Conservation (phyloP, 768 basidiomycete genomes). For the Lepiota subincarnata region DNA sequence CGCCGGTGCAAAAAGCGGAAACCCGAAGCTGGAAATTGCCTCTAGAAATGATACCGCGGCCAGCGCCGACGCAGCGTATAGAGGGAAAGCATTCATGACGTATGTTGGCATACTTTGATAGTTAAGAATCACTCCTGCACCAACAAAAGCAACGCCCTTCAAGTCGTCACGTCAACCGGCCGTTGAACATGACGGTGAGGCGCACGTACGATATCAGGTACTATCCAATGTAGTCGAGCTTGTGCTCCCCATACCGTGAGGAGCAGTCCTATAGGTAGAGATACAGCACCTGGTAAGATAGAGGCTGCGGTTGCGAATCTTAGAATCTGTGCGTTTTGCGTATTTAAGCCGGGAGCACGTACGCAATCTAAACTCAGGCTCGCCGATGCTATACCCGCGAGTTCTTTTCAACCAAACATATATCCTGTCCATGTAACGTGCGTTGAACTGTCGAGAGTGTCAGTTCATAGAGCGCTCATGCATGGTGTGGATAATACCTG, state of each 20-base stretch:
- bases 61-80: conserved; percentile 67
- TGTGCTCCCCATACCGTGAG: conserved; percentile 70
- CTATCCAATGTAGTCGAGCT: conserved; percentile 61
- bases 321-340: not conserved
- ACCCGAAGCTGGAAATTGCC: conserved; percentile 65
- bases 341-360: conserved; percentile 15
- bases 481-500: conserved; percentile 20
- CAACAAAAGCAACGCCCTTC: conserved; percentile 55
- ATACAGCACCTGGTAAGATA: conserved; percentile 53
- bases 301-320: conserved; percentile 32
- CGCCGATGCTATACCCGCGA: conserved; percentile 37
- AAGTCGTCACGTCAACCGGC: not conserved
- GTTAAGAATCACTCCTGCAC: conserved; percentile 52
- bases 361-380: conserved; percentile 50
- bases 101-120: conserved; percentile 67
- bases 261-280: conserved; percentile 65
- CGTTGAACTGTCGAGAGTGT: conserved; percentile 31
- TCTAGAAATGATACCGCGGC: conserved; percentile 63
- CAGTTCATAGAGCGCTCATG: no score
- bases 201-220: conserved; percentile 53
- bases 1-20: conserved; percentile 70
- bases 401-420: conserved; percentile 47
- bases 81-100: conserved; percentile 60
- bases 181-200: not conserved
- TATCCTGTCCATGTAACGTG: conserved; percentile 49